These are phyloP conservation scores for Fomitopsis pinicola DNA, from an alignment of 1,284 basidiomycete genomes.

Conservation along the genomic window DNA sequence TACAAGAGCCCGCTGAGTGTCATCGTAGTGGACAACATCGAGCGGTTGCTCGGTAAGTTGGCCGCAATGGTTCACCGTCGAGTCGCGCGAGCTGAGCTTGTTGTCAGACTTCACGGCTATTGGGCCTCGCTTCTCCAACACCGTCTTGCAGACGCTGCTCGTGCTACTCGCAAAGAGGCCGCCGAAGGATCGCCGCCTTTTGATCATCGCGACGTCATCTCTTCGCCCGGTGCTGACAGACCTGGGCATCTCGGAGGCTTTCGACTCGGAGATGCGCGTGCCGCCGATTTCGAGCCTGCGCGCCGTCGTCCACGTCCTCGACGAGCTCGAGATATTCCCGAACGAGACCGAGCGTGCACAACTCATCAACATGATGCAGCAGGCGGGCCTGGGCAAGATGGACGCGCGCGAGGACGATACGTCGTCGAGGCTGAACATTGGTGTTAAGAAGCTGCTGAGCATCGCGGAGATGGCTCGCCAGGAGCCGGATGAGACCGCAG, in stretches of 20 bases:
- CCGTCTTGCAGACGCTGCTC: constrained; percentile 87
- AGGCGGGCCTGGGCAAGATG: constrained; percentile 67
- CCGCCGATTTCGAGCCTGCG: constrained; percentile 76
- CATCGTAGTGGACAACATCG: constrained; percentile 94
- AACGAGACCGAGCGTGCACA: constrained; percentile 52
- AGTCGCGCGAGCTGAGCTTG: constrained; percentile 3
- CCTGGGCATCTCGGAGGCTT: constrained; percentile 85
- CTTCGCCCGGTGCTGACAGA: constrained; percentile 85
- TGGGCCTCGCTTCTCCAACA: constrained; percentile 94
- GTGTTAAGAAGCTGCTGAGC: constrained; percentile 92
- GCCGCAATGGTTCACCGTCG: neutral
- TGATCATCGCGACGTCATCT: constrained; percentile 92
- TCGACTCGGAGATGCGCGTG: constrained; percentile 87
- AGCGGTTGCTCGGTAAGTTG: constrained; percentile 77
- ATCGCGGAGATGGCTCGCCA: constrained; percentile 97
- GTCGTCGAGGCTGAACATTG: constrained; percentile 62
- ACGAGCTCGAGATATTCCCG: constrained; percentile 81
- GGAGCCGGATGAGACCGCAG: constrained; percentile 79
- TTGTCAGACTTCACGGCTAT: constrained; percentile 92
- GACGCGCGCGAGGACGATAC: constrained; percentile 37
- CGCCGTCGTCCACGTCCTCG: constrained; percentile 75
- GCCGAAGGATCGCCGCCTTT: constrained; percentile 91
- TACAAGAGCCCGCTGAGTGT: constrained; percentile 98
- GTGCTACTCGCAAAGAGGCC: constrained; percentile 89
- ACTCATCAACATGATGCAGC: constrained; percentile 66